Evolutionary conservation across 2,329 filamentous ascomycete genomes (phyloP).

Genomic region (Knufia fluminis): DNA sequence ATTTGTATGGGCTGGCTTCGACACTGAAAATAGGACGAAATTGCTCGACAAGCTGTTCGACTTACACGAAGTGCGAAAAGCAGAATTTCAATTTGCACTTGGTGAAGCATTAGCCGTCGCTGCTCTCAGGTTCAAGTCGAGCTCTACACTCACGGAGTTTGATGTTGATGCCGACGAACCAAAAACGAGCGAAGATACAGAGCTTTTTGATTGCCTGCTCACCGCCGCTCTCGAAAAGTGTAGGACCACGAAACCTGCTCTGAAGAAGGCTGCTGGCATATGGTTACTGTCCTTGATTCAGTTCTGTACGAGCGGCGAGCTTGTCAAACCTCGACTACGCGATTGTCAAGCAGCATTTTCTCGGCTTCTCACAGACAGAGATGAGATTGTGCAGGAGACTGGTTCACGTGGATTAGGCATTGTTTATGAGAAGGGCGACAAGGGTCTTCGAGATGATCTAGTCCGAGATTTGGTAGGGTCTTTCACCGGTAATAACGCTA

Average conservation of each 20-base stretch:
- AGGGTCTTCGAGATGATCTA: constrained; percentile 67
- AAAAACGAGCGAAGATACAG: constrained; percentile 27
- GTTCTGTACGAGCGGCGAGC: constrained; percentile 66
- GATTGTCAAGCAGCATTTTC: constrained; percentile 83
- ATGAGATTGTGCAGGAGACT: constrained; percentile 92
- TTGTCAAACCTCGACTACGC: constrained; percentile 61
- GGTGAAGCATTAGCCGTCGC: constrained; percentile 79
- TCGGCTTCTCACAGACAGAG: constrained; percentile 72
- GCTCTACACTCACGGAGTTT: constrained; percentile 62
- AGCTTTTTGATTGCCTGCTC: constrained; percentile 48
- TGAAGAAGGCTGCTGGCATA: constrained; percentile 86
- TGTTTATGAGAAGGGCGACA: constrained; percentile 87
- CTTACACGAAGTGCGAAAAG: constrained; percentile 73
- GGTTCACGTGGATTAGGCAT: constrained; percentile 83
- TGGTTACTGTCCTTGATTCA: constrained; percentile 91
- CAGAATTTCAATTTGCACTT: constrained; percentile 81
- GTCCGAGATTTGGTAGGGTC: constrained; percentile 80
- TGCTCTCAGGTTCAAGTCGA: constrained; percentile 73
- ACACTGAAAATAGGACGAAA: constrained; percentile 27
- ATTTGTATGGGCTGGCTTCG: constrained; percentile 42
- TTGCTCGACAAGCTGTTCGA: constrained; percentile 62
- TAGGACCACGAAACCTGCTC: constrained; percentile 74
- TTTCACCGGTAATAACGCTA: constrained; percentile 68
- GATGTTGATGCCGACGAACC: constrained; percentile 57
- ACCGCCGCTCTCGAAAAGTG: constrained; percentile 69